Conservation (phyloP, 352 stramenopile species). For the Globisporangium viniferum region DNA sequence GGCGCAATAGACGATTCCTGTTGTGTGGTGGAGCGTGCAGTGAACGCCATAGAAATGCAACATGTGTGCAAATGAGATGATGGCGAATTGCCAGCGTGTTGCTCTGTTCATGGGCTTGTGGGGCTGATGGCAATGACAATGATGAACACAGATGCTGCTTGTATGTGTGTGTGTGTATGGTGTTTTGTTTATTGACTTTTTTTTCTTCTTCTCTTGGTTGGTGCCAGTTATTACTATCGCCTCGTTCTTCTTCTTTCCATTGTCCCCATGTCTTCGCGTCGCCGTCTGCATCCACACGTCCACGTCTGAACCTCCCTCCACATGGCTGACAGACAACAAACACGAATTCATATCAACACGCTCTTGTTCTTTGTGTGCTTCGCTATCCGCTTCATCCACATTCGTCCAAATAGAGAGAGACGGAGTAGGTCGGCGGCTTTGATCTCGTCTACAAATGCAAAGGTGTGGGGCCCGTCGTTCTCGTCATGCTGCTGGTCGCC, state of each 20-base stretch:
- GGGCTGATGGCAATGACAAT: background rate
- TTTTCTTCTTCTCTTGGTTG: conserved; percentile 3
- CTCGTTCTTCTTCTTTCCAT: background rate
- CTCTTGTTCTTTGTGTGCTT: conserved; percentile 1
- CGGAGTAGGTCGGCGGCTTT: background rate
- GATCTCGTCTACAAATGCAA: conserved; percentile 24
- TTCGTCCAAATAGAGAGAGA: background rate
- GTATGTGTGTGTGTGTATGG: background rate
- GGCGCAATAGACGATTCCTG: background rate
- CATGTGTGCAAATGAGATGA: background rate
- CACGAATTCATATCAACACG: conserved; percentile 2
- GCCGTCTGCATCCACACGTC: background rate
- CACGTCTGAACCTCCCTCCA: background rate
- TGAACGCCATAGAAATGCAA: conserved; percentile 5
- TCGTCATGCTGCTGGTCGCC: background rate
- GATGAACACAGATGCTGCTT: background rate
- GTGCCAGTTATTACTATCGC: conserved; percentile 2
- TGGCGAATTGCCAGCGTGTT: background rate
- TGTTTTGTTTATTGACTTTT: background rate
- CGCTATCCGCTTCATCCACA: background rate
- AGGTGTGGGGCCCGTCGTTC: background rate
- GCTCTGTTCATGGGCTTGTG: background rate
- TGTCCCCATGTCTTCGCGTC: background rate
- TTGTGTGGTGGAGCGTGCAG: background rate
- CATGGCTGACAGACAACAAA: conserved; percentile 1